Percentiles rank a stretch among this genome's conserved stretches.
These are phyloP conservation scores for Pachyrhizus erosus DNA, from an alignment of 306 rosid species.

Conservation along the genomic window DNA sequence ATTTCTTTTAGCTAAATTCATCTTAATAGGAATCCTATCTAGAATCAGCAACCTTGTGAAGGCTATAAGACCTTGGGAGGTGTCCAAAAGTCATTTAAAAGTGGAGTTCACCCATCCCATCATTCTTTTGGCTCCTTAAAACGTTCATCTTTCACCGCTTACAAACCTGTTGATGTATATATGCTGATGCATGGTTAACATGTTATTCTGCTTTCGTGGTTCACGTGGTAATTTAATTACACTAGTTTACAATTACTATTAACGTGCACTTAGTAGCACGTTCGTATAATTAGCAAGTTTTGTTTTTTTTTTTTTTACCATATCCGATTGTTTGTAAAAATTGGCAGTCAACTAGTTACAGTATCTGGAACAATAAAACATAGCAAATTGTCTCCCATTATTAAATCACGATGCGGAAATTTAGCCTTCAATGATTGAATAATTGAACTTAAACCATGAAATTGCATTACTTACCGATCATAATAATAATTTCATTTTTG, in stretches of 20 bases:
- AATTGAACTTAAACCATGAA: constrained; percentile 21
- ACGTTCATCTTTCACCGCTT: not conserved
- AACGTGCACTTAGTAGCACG: not conserved
- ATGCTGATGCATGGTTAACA: not conserved
- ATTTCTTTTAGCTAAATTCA: not conserved
- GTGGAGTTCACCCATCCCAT: not conserved
- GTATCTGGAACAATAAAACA: not conserved
- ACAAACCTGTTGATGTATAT: not conserved
- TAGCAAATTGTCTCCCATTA: constrained; percentile 29
- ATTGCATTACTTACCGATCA: not conserved
- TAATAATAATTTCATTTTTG: constrained; percentile 16
- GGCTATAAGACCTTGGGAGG: not conserved
- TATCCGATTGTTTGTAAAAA: not conserved
- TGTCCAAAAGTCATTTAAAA: not conserved
- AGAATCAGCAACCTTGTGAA: not conserved
- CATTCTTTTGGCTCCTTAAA: not conserved
- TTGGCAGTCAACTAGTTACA: constrained; percentile 27
- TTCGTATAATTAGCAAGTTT: not conserved
- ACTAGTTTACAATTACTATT: not conserved
- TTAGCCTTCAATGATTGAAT: constrained; percentile 25
- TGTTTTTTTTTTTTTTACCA: not conserved
- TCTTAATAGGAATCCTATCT: not conserved
- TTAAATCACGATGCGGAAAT: not conserved
- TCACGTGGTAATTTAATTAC: not conserved
- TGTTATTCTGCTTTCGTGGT: not conserved